Evolutionary conservation across 768 basidiomycete genomes (phyloP), one percentile per base, ranked within the genome.

Genomic region (Obba rivulosa): DNA sequence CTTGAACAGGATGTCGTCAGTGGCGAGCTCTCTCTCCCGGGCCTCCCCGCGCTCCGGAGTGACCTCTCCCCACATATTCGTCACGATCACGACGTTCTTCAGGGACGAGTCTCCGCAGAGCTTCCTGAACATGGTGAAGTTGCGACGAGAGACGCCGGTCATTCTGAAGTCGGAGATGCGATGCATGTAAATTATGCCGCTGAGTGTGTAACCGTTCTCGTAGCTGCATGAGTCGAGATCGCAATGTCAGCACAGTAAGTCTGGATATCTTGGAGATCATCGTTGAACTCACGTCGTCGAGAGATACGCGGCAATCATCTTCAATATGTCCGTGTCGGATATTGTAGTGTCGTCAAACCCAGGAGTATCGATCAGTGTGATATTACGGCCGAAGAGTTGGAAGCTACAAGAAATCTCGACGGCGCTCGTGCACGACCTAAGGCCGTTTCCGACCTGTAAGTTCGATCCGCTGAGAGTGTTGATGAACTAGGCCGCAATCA

Each of bases 1-100:
- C 58, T 98, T 96, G 68, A 97, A 97, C 7, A 99, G 71, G n/a
- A 98, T 76, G 62, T 98, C 95, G 60, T 89, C 92, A 38, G 53
- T 45, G 17, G 48, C 52, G 49, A 47, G 43, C 36, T 41, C 47
- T 36, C 34, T 28, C 48, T 50, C 47, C 13, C 50, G 44, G 43
- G 50, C 49, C 34, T 24, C 31, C 17, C 46, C 46, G 3, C 46
- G 37, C 24, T 40, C 46, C n/a, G 37, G 14, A 34, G 7, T 46
- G 10, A 56, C 54, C 10, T 49, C 52, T 28, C 51, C 44, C 63
- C 63, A 65, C 60, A 62, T 64, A 37, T 62, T 62, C 1, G 64
- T 61, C 14, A 49, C 52, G 42, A 65, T 45, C 14, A 59, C 39
- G 25, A 62, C 51, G 46, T 62, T 62, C 23, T 36, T 25, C 1